Percentiles rank a stretch among this genome's conserved stretches.
Conservation (phyloP, 768 basidiomycete genomes). For the Termitomyces bulborhizus region DNA sequence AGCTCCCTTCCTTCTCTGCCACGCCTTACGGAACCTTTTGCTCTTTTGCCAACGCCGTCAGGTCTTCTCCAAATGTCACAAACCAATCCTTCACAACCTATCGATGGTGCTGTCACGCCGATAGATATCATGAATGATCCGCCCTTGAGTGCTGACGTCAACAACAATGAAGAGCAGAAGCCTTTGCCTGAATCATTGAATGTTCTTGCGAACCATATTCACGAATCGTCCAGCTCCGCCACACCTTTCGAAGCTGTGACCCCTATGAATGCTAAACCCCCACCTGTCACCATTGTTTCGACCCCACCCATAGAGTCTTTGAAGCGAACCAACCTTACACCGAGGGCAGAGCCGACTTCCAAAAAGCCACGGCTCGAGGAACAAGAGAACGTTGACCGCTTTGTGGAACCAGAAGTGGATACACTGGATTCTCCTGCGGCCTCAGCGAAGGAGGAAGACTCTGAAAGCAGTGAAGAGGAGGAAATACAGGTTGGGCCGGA, state of each 20-base stretch:
- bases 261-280: background rate
- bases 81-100: background rate
- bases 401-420: background rate
- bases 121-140: background rate
- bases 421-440: background rate
- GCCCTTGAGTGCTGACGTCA: background rate
- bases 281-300: background rate
- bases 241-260: slow-evolving; percentile 4
- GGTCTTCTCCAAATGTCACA: background rate
- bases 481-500: slow-evolving; percentile 34
- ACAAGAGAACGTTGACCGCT: background rate
- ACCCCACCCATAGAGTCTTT: slow-evolving; percentile 2
- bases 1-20: background rate
- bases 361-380: slow-evolving; percentile 12
- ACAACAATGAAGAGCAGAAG: background rate
- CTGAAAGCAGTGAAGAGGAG: slow-evolving; percentile 17
- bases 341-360: background rate
- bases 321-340: slow-evolving; percentile 9
- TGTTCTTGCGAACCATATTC: background rate
- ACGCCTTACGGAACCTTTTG: background rate
- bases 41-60: background rate
- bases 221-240: background rate
- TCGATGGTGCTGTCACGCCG: background rate
- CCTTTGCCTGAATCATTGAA: background rate
- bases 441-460: background rate